These are phyloP conservation scores for Microbotryomycetes sp. DNA, from an alignment of 1,284 basidiomycete species.

Conservation along the genomic window DNA sequence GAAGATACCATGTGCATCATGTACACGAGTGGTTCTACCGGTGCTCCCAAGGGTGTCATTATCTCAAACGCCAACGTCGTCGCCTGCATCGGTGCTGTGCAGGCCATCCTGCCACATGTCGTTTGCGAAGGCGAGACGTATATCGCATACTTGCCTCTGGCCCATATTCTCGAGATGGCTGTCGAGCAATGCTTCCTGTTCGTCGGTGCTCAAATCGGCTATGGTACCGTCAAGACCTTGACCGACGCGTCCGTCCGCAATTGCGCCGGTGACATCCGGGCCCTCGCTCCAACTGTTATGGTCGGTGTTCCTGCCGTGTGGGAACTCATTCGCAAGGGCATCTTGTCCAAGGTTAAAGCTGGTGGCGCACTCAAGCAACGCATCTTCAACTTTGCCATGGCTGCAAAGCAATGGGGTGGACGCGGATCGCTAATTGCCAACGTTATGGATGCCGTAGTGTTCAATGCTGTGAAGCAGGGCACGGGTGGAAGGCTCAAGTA, in stretches of 20 bases:
- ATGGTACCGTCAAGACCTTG: constrained; percentile 91
- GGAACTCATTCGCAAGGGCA: constrained; percentile 77
- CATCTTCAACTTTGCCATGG: constrained; percentile 63
- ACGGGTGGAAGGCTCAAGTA: constrained; percentile 60
- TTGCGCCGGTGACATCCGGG: constrained; percentile 78
- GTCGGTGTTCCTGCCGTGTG: constrained; percentile 75
- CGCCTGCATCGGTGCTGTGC: constrained; percentile 71
- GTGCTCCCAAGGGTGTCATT: constrained; percentile 86
- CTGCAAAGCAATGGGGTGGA: constrained; percentile 53
- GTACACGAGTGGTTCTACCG: constrained; percentile 94
- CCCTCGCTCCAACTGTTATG: constrained; percentile 76
- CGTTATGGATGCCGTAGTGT: constrained; percentile 66
- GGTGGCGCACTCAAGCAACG: constrained; percentile 61
- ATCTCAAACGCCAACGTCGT: constrained; percentile 83
- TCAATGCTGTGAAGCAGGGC: constrained; percentile 65
- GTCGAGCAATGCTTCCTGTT: constrained; percentile 56
- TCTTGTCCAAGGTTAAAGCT: constrained; percentile 62
- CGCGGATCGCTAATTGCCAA: constrained; percentile 33
- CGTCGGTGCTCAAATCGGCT: constrained; percentile 70
- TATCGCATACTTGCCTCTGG: constrained; percentile 54
- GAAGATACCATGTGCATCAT: constrained; percentile 82
- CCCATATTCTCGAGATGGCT: constrained; percentile 55
- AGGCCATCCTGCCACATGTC: constrained; percentile 67
- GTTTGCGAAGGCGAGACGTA: constrained; percentile 59
- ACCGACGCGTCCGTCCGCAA: constrained; percentile 83